phyloP scores from a whole-genome alignment of 2,329 filamentous ascomycete genomes.

The Cladosporium sp. region DNA sequence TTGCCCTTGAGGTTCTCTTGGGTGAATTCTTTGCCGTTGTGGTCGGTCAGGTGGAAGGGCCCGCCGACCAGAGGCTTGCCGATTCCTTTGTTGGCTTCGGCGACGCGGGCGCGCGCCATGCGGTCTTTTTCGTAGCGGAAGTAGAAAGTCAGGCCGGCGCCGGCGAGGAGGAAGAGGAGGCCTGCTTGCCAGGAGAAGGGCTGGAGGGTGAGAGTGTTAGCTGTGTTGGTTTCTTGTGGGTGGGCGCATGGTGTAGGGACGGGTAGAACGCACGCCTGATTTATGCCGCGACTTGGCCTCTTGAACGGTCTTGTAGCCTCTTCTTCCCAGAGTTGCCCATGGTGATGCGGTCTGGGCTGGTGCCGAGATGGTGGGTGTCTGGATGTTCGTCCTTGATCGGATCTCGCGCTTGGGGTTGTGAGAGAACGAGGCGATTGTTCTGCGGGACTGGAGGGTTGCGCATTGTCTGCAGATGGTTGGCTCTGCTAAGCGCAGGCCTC shows the following conservation, averaged over 20 bases:
- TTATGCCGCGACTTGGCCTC: constrained; percentile 42
- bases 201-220: constrained; percentile 37
- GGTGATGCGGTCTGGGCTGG: constrained; percentile 21
- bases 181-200: constrained; percentile 94
- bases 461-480: constrained; percentile 24
- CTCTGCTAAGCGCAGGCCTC: constrained; percentile 18
- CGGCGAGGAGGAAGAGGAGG: constrained; percentile 74
- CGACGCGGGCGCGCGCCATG: constrained; percentile 81
- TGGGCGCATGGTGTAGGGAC: constrained; percentile 16
- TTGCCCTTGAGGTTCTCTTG: constrained; percentile 79
- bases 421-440: constrained; percentile 19
- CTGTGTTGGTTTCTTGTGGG: constrained; percentile 13
- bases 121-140: constrained; percentile 91
- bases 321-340: constrained; percentile 15
- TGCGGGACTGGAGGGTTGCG: constrained; percentile 16
- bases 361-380: constrained; percentile 8
- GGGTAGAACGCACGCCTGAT: constrained; percentile 37
- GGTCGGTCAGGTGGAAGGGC: constrained; percentile 73
- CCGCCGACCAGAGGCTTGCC: constrained; percentile 92
- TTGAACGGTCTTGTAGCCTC: constrained; percentile 38
- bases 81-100: constrained; percentile 87
- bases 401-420: constrained; percentile 23
- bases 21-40: constrained; percentile 72
- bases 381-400: constrained; percentile 19
- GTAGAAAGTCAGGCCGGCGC: constrained; percentile 75